Conservation (phyloP, 2,329 filamentous ascomycete species). For the Endothia cerciana region DNA sequence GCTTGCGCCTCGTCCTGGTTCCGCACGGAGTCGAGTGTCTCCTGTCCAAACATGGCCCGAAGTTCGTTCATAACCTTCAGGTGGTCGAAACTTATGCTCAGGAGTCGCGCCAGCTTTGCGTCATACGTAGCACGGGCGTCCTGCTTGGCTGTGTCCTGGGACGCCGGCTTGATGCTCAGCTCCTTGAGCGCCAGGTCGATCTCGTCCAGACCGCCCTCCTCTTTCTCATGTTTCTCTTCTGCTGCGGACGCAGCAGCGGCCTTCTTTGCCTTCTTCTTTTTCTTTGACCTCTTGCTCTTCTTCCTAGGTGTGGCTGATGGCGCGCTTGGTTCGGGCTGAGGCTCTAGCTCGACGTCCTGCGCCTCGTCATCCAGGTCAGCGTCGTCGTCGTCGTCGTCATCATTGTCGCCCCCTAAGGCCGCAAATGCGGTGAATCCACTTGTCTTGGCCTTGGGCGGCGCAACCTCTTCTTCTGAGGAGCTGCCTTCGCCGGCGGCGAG, state of each 20-base stretch:
- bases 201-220: slow-evolving; percentile 49
- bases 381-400: slow-evolving; percentile 37
- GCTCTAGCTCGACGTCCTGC: slow-evolving; percentile 31
- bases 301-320: slow-evolving; percentile 36
- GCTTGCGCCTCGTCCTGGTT: slow-evolving; percentile 53
- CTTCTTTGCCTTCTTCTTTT: slow-evolving; percentile 43
- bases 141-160: slow-evolving; percentile 26
- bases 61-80: slow-evolving; percentile 92
- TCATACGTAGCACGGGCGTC: slow-evolving; percentile 31
- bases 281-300: slow-evolving; percentile 44
- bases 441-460: slow-evolving; percentile 43
- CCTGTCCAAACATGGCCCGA: slow-evolving; percentile 63
- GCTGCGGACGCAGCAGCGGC: slow-evolving; percentile 38
- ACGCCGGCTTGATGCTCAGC: slow-evolving; percentile 44
- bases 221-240: slow-evolving; percentile 23
- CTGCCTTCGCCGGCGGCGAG: slow-evolving; percentile 26
- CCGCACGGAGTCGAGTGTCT: slow-evolving; percentile 58
- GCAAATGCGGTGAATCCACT: slow-evolving; percentile 56
- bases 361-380: slow-evolving; percentile 28
- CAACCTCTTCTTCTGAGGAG: slow-evolving; percentile 38
- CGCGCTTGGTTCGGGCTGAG: slow-evolving; percentile 25
- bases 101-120: slow-evolving; percentile 38
- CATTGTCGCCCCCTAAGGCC: slow-evolving; percentile 51
- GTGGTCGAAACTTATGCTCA: slow-evolving; percentile 65
- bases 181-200: slow-evolving; percentile 59